These are phyloP conservation scores for Isabelozyma rhagii DNA, from an alignment of 805 yeast genomes.

Conservation along the genomic window DNA sequence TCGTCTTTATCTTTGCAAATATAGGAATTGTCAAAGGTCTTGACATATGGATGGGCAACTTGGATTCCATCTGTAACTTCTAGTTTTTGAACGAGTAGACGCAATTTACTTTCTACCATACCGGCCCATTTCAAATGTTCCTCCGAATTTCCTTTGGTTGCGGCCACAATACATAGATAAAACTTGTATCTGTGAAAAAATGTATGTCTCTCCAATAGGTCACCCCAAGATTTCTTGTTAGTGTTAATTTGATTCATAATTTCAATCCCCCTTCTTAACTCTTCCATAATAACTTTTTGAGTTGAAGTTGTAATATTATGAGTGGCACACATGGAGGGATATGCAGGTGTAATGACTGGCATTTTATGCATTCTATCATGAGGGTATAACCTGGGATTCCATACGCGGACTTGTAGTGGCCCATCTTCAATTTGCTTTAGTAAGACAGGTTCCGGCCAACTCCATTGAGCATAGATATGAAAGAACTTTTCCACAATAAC, in stretches of 20 bases:
- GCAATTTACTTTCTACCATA: slow-evolving; percentile 81
- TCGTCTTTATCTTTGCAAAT: slow-evolving; percentile 47
- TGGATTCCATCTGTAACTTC: slow-evolving; percentile 74
- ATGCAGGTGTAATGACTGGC: slow-evolving; percentile 99
- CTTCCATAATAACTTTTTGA: slow-evolving; percentile 74
- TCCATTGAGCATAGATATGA: slow-evolving; percentile 83
- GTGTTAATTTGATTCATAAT: slow-evolving; percentile 64
- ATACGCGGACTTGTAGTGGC: slow-evolving; percentile 90
- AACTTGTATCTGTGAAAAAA: slow-evolving; percentile 84
- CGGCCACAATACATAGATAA: slow-evolving; percentile 77
- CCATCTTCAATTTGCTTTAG: slow-evolving; percentile 95
- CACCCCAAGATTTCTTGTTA: slow-evolving; percentile 70
- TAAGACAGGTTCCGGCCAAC: slow-evolving; percentile 97
- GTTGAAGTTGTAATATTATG: slow-evolving; percentile 92
- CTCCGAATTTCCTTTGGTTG: slow-evolving; percentile 70
- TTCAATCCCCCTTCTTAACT: slow-evolving; percentile 71
- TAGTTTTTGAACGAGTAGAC: slow-evolving; percentile 78
- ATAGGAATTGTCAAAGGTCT: slow-evolving; percentile 60
- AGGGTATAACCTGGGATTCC: slow-evolving; percentile 92
- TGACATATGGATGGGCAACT: slow-evolving; percentile 87
- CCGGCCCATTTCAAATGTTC: slow-evolving; percentile 92
- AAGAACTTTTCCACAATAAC: slow-evolving; percentile 89
- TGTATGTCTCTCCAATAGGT: slow-evolving; percentile 71
- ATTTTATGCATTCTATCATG: slow-evolving; percentile 86
- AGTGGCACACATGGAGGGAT: slow-evolving; percentile 98